Evolutionary conservation across 2,329 filamentous ascomycete species (phyloP).

Genomic region (Fusarium brevicatenulatum): DNA sequence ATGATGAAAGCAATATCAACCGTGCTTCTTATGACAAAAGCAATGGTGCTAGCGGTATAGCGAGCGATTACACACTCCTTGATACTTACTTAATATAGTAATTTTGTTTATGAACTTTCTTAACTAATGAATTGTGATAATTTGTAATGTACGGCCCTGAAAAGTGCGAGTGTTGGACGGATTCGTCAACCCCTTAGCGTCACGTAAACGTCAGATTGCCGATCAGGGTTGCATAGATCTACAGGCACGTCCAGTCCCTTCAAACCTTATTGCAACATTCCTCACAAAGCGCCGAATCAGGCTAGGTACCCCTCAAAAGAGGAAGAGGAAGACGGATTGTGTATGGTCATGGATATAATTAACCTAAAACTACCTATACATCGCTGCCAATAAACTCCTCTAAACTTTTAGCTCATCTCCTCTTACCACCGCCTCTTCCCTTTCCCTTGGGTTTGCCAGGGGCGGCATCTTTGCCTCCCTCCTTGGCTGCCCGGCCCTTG

Average conservation of each 20-base stretch:
- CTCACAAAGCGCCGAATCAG: neutral
- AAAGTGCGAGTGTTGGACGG: neutral
- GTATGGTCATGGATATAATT: constrained; percentile 28
- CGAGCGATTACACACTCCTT: constrained; percentile 10
- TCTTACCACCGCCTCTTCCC: constrained; percentile 38
- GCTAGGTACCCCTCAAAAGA: neutral
- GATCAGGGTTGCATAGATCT: constrained; percentile 7
- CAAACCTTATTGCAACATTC: constrained; percentile 4
- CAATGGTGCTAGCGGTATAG: neutral
- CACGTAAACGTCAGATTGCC: neutral
- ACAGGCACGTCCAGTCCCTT: constrained; percentile 3
- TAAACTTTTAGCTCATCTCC: constrained; percentile 32
- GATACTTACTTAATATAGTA: neutral
- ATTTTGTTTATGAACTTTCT: neutral
- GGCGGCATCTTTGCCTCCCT: constrained; percentile 28
- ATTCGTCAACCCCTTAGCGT: neutral
- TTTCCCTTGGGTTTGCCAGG: constrained; percentile 40
- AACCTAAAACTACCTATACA: constrained; percentile 30
- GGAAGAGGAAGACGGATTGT: neutral
- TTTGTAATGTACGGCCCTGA: neutral
- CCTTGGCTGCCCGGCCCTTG: constrained; percentile 32
- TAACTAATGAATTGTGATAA: neutral
- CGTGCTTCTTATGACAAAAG: neutral
- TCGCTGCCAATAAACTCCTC: constrained; percentile 31
- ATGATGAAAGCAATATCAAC: neutral